Evolutionary conservation across 2,329 filamentous ascomycete species (phyloP).

Genomic region (Sclerotinia sclerotiorum): DNA sequence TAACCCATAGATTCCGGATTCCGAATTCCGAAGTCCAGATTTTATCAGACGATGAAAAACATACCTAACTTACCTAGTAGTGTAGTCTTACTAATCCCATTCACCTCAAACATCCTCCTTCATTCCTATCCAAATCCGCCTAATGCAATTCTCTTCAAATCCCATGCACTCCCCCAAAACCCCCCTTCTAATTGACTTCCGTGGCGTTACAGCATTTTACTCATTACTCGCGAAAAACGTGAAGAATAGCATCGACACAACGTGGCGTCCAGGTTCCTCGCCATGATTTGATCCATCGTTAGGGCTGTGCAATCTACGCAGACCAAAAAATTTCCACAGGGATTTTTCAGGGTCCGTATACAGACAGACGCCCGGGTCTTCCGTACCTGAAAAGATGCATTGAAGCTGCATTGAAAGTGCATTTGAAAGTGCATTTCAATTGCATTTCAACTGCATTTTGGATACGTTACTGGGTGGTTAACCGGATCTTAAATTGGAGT

Average conservation of each 20-base stretch:
- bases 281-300: conserved; percentile 21
- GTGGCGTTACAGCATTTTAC: background rate
- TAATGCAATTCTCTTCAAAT: background rate
- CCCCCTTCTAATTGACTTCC: background rate
- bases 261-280: conserved; percentile 16
- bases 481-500: background rate
- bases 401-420: background rate
- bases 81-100: background rate
- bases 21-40: background rate
- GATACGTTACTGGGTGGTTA: too few relatives aligned
- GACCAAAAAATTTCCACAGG: background rate
- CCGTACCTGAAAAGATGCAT: background rate
- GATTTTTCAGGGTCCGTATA: background rate
- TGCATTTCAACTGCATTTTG: too few relatives aligned
- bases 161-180: background rate
- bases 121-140: background rate
- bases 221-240: background rate
- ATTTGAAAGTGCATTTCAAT: background rate
- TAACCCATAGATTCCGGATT: background rate
- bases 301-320: conserved; percentile 19
- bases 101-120: background rate
- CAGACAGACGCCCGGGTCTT: background rate
- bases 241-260: background rate
- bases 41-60: background rate
- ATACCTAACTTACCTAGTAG: too few relatives aligned